Evolutionary conservation across 306 rosid genomes (phyloP), one percentile per base, ranked within the genome.

Genomic region (Ochetophila trinervis): DNA sequence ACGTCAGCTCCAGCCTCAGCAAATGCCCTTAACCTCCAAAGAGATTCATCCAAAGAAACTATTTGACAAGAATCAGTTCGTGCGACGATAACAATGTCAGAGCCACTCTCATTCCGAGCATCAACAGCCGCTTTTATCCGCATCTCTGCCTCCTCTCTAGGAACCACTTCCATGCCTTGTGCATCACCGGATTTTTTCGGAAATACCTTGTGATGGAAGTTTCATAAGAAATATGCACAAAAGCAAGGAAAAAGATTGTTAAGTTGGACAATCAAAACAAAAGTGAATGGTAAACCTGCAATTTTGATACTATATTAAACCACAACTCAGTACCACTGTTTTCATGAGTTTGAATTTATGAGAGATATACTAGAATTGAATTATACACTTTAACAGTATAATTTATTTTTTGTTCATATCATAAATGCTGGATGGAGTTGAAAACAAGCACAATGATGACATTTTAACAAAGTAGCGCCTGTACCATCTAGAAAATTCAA

Each of bases 1-100:
- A 87, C 90, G 74, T 89, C 98, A 22, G 96, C 98, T 66, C 98
- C 98, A 62, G 86, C 98, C 70, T 92, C 98, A 5, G 89, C 92
- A 75, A 78, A 92, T 1, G 88, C 89, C 77, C 79, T 92, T 49
- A 79, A 59, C 72, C 98, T 92, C 60, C 76, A 70, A 45, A 92
- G 76, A 13, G 96, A 85, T 70, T 92, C 96, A 6, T 79, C 88
- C 58, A 92, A 70, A 18, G 96, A 87, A 53, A 92, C 73, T 13
- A 95, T 96, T 77, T 92, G 98, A 20, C 96, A 85, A 48, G 98
- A 80, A 85, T 92, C 98, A 6, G 88, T 78, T 15, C 96, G 83
- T n/a, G 96, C 98, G 73, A 92, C 95, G 68, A 91, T 81, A 30
- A 84, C 93, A 67, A 86, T 85, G 70, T 90, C 97, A 36, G 96